Percentiles rank a stretch among this genome's conserved stretches.
phyloP scores from a whole-genome alignment of 179 eudicot species.

The Silene noctiflora region DNA sequence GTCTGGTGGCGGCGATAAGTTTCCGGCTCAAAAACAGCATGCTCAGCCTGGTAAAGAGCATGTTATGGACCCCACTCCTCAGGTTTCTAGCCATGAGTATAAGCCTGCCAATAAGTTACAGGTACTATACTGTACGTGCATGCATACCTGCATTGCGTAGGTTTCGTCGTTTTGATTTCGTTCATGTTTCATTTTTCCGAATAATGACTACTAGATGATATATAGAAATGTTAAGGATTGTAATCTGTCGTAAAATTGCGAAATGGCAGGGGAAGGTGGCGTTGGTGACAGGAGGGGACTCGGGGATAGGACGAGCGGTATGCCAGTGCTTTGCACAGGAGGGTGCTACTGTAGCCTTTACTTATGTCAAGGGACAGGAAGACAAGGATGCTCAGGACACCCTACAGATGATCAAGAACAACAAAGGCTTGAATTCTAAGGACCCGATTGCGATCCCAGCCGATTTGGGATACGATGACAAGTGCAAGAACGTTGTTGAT shows the following conservation, averaged over 20 bases:
- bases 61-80: constrained; percentile 68
- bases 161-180: not conserved
- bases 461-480: constrained; percentile 66
- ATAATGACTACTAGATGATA: too few relatives aligned
- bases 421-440: constrained; percentile 44
- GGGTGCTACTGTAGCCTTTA: constrained; percentile 89
- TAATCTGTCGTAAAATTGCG: not conserved
- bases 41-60: constrained; percentile 80
- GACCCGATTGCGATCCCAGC: constrained; percentile 64
- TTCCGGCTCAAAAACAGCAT: constrained; percentile 66
- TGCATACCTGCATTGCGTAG: too few relatives aligned
- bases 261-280: constrained; percentile 85
- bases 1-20: constrained; percentile 37
- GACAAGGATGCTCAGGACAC: constrained; percentile 72
- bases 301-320: constrained; percentile 86
- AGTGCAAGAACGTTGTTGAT: constrained; percentile 66
- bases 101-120: constrained; percentile 64
- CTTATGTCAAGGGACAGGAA: constrained; percentile 66
- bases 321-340: constrained; percentile 59
- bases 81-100: constrained; percentile 35
- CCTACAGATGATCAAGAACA: constrained; percentile 43
- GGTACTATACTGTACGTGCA: constrained; percentile 26
- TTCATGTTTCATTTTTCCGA: too few relatives aligned
- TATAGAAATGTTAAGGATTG: too few relatives aligned
- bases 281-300: constrained; percentile 84